These are phyloP conservation scores for Colletotrichum higginsianum DNA, from an alignment of 2,329 filamentous ascomycete species.

Conservation along the genomic window DNA sequence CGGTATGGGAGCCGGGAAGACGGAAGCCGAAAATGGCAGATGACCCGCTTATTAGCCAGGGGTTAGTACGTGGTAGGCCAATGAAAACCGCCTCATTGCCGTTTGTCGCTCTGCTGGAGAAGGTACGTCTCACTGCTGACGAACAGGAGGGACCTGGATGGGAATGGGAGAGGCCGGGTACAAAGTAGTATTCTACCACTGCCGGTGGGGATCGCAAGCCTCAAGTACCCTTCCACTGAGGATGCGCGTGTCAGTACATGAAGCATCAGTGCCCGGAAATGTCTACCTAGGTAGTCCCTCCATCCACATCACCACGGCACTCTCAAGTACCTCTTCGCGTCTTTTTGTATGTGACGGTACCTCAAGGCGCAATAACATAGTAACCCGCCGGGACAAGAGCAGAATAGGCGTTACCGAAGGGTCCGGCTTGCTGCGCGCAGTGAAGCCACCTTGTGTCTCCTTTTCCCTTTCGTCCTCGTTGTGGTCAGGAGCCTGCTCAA, in stretches of 20 bases:
- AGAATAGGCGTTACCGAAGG: constrained; percentile 39
- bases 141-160: constrained; percentile 13
- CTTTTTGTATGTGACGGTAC: neutral
- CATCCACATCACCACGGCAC: constrained; percentile 11
- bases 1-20: neutral
- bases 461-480: constrained; percentile 7
- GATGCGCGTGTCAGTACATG: neutral
- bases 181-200: no score
- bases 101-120: constrained; percentile 15
- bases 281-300: no score
- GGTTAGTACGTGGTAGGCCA: neutral
- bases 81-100: constrained; percentile 29
- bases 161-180: neutral
- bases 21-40: constrained; percentile 2
- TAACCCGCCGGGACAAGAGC: neutral
- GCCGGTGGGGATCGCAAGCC: neutral
- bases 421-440: constrained; percentile 25
- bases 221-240: neutral
- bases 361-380: neutral
- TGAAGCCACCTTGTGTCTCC: constrained; percentile 30
- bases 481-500: constrained; percentile 11
- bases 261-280: neutral
- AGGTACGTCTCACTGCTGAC: constrained; percentile 23
- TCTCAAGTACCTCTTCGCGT: neutral
- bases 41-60: neutral